phyloP scores from a whole-genome alignment of 768 basidiomycete species.

The Collybiopsis luxurians region DNA sequence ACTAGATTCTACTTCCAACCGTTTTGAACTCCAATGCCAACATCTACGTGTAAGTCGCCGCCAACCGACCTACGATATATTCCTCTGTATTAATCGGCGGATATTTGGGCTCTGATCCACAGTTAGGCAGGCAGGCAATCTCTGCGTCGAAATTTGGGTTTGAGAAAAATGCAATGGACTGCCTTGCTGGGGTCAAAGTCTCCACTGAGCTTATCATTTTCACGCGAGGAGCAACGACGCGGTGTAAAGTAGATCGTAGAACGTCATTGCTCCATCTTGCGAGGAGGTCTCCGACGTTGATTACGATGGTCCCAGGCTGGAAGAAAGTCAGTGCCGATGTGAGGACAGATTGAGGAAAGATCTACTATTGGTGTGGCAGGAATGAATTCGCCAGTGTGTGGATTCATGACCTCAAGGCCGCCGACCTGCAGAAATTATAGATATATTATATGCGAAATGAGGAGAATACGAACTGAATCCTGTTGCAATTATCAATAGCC shows the following conservation, averaged over 20 bases:
- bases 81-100: constrained; percentile 68
- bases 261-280: constrained; percentile 84
- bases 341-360: too few species aligned
- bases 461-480: constrained; percentile 2
- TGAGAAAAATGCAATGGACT: constrained; percentile 87
- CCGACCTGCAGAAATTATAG: constrained; percentile 49
- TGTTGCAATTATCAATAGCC: neutral
- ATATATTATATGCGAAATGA: neutral
- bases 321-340: too few species aligned
- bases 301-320: constrained; percentile 77
- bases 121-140: constrained; percentile 71
- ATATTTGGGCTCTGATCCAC: constrained; percentile 59
- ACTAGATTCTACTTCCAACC: too few species aligned
- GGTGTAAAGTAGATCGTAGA: constrained; percentile 76
- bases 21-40: too few species aligned
- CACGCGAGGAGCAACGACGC: constrained; percentile 72
- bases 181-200: constrained; percentile 60
- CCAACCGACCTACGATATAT: constrained; percentile 72
- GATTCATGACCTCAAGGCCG: constrained; percentile 80
- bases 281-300: constrained; percentile 80
- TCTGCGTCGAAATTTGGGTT: constrained; percentile 71
- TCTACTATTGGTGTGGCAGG: constrained; percentile 73
- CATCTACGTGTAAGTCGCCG: constrained; percentile 52
- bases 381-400: constrained; percentile 67
- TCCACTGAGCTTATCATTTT: constrained; percentile 46